A percentile compares a stretch with the other conserved stretches of the same genome.
These are phyloP conservation scores for Phtheirospermum japonicum DNA, from an alignment of 257 asterid species.

Conservation along the genomic window DNA sequence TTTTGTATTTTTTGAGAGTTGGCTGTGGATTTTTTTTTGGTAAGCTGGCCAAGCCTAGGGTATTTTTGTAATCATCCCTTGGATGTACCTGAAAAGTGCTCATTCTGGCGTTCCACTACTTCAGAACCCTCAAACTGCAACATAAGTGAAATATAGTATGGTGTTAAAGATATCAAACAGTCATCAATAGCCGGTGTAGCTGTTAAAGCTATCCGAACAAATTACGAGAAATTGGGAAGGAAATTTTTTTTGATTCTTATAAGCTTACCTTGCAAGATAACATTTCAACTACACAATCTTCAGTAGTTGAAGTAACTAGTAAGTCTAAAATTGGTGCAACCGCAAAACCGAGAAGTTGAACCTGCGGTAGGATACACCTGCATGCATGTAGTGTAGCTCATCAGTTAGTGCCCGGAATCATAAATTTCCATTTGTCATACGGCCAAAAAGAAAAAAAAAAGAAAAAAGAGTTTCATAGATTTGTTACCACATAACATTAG, in stretches of 20 bases:
- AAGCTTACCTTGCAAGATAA: constrained; percentile 5
- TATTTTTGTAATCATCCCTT: constrained; percentile 6
- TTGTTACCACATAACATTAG: too few relatives aligned
- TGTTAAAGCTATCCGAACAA: too few relatives aligned
- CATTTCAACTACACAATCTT: constrained; percentile 1
- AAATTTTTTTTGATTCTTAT: background rate
- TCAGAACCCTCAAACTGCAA: constrained; percentile 10
- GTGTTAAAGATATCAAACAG: background rate
- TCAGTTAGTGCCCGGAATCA: background rate
- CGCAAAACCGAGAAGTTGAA: constrained; percentile 69
- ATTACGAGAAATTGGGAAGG: too few relatives aligned
- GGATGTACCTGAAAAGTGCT: background rate
- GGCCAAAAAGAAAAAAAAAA: too few relatives aligned
- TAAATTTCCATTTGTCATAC: background rate
- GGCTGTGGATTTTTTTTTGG: background rate
- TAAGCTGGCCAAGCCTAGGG: background rate
- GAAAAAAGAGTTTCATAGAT: too few relatives aligned
- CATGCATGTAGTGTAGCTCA: background rate
- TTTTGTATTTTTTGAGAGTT: too few relatives aligned
- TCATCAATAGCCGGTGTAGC: too few relatives aligned
- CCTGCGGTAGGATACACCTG: constrained; percentile 79
- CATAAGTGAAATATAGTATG: background rate
- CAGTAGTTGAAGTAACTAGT: constrained; percentile 44
- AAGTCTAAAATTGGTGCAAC: constrained; percentile 82
- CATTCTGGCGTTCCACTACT: background rate